These are phyloP conservation scores for Boechera stricta DNA, from an alignment of 345 rosid species.

Conservation along the genomic window DNA sequence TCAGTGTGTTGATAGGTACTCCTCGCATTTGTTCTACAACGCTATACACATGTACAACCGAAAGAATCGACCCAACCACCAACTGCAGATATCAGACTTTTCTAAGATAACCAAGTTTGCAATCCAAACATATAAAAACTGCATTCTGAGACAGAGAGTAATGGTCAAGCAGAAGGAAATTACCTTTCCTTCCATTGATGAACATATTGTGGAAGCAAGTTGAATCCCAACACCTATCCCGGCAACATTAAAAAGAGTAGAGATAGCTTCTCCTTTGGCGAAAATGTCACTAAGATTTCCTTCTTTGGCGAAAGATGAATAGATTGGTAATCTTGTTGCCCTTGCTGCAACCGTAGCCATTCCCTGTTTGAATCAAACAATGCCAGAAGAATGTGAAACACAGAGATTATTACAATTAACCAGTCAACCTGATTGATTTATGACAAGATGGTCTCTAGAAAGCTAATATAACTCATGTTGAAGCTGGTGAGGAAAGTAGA, in stretches of 20 bases:
- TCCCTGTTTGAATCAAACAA: constrained; percentile 60
- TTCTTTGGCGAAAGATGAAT: constrained; percentile 97
- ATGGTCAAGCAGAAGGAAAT: not conserved
- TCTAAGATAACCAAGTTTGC: constrained; percentile 2
- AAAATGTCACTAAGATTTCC: constrained; percentile 97
- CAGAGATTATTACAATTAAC: constrained; percentile 17
- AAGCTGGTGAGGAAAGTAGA: not conserved
- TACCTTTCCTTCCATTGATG: constrained; percentile 94
- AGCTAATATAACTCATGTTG: not conserved
- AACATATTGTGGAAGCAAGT: constrained; percentile 87
- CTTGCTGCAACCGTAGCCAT: constrained; percentile 98
- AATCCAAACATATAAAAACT: not conserved
- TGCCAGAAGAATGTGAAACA: constrained; percentile 17
- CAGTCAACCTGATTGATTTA: constrained; percentile 10
- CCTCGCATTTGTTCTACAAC: constrained; percentile 89
- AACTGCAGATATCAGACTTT: constrained; percentile 57
- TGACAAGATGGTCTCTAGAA: not conserved
- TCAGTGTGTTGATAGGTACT: constrained; percentile 81
- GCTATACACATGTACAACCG: constrained; percentile 62
- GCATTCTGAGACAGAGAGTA: constrained; percentile 13
- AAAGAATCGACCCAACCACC: constrained; percentile 82
- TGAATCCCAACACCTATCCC: constrained; percentile 87
- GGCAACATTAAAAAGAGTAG: constrained; percentile 86
- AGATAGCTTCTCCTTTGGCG: constrained; percentile 98
- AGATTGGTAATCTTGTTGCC: constrained; percentile 91